Evolutionary conservation across 192 early-diverging fungal genomes (phyloP), one percentile per base, ranked within the genome.

Genomic region (Phycomyces nitens): DNA sequence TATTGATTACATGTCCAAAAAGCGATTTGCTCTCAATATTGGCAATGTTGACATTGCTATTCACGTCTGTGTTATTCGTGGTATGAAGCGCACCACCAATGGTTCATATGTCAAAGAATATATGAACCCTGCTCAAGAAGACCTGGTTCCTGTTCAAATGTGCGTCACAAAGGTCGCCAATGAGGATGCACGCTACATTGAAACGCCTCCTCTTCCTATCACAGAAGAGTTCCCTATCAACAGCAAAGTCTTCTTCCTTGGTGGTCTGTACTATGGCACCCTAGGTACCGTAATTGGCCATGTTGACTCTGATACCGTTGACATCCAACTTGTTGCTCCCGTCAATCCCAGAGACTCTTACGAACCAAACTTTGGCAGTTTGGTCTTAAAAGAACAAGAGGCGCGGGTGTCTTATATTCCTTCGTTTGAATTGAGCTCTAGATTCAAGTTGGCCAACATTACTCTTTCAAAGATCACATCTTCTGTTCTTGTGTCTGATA

Each of bases 381-480:
- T 76, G 27, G 53, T 89, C 43, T 79, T 80, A 9, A 65, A 65
- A n/a, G 44, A 69, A 0, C 57, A 72, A 23, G 42, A 66, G 14
- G 20, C 60, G 0, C 51, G 49, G 4, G 39, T 71, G 2, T 27
- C 47, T 8, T 85, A 81, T 58, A 0, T 61, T 6, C 68, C 92
- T 5, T 77, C 85, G 3, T 92, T 77, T 67, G 71, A 76, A 20
- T 81, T 96, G 38, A 85, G 85, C 53, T 90, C 87, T 60, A 74
- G 71, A 58, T 57, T 95, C 15, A 77, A 81, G 10, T 77, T 93
- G 7, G 82, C 81, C 0, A 53, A 82, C 14, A 63, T 95, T 26
- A 75, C 86, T 11, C 80, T 97, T 18, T 92, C 93, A 57, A 92
- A 91, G 59, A 73, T 99, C 39, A 92, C 94, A 0, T 92, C 95